Conservation (phyloP, 345 rosid genomes). For the Psidium guajava region DNA sequence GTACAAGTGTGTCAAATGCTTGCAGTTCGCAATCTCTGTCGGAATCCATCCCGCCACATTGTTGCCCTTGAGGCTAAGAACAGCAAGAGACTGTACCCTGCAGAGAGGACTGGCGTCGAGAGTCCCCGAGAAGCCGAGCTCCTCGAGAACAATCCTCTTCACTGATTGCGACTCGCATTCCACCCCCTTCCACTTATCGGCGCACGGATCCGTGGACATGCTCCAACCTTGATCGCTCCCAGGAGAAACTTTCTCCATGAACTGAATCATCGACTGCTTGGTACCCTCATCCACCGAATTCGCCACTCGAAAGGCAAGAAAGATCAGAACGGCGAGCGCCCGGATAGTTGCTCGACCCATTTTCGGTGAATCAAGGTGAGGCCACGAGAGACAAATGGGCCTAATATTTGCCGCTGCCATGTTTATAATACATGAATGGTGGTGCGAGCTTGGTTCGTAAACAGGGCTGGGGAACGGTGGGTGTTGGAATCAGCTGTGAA, state of each 20-base stretch:
- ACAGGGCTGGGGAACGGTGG: neutral
- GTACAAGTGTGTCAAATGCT: slow-evolving; percentile 30
- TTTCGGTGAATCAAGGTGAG: neutral
- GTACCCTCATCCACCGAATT: slow-evolving; percentile 23
- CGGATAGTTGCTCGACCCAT: slow-evolving; percentile 11
- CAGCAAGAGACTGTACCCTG: slow-evolving; percentile 13
- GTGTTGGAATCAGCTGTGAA: neutral
- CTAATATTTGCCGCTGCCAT: neutral
- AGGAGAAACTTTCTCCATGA: slow-evolving; percentile 35
- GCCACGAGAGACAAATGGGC: neutral
- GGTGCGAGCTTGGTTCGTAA: neutral
- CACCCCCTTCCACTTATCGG: slow-evolving; percentile 35
- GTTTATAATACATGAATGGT: neutral
- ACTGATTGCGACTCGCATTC: slow-evolving; percentile 18
- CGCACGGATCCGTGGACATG: slow-evolving; percentile 42
- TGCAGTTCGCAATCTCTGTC: slow-evolving; percentile 32
- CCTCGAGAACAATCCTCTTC: slow-evolving; percentile 34
- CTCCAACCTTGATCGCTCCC: slow-evolving; percentile 44
- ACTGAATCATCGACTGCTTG: slow-evolving; percentile 23
- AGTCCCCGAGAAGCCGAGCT: slow-evolving; percentile 27
- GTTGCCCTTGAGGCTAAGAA: slow-evolving; percentile 35
- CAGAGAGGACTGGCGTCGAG: slow-evolving; percentile 31
- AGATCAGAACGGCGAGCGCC: slow-evolving; percentile 12
- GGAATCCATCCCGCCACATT: slow-evolving; percentile 19
- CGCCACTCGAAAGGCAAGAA: slow-evolving; percentile 11